Percentiles rank a stretch among this genome's conserved stretches.
phyloP scores from a whole-genome alignment of 2,329 filamentous ascomycete species.

The Talaromyces sp. region DNA sequence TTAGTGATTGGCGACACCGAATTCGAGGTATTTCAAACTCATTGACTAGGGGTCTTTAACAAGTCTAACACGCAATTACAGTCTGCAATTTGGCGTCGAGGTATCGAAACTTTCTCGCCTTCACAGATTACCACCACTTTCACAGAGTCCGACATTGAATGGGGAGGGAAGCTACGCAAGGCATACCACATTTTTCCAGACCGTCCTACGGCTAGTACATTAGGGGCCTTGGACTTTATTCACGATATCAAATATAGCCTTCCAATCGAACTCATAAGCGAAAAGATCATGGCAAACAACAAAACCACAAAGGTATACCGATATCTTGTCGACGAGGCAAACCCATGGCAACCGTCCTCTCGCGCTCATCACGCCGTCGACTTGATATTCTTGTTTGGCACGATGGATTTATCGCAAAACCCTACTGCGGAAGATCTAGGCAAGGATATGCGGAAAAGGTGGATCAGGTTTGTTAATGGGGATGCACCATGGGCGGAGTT shows the following conservation, averaged over 20 bases:
- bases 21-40: constrained; percentile 30
- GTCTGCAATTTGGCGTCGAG: constrained; percentile 43
- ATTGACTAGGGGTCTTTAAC: too few species aligned
- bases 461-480: constrained; percentile 36
- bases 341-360: constrained; percentile 45
- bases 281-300: constrained; percentile 20
- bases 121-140: constrained; percentile 32
- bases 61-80: constrained; percentile 14
- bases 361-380: constrained; percentile 47
- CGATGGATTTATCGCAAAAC: constrained; percentile 33
- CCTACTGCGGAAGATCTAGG: constrained; percentile 29
- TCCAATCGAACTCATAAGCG: constrained; percentile 25
- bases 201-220: constrained; percentile 35
- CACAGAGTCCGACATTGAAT: constrained; percentile 21
- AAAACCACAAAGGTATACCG: constrained; percentile 26
- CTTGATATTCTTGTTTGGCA: constrained; percentile 41
- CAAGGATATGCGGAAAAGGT: constrained; percentile 34
- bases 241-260: constrained; percentile 27
- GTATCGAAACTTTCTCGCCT: constrained; percentile 33
- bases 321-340: constrained; percentile 42
- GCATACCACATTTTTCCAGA: constrained; percentile 38
- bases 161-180: constrained; percentile 28
- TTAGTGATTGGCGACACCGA: constrained; percentile 42
- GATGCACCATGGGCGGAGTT: constrained; percentile 30
- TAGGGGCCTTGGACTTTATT: constrained; percentile 36